Percentiles rank a stretch among this genome's conserved stretches.
These are phyloP conservation scores for Creolimax fragrantissima DNA, from an alignment of 78 protist genomes.

Conservation along the genomic window DNA sequence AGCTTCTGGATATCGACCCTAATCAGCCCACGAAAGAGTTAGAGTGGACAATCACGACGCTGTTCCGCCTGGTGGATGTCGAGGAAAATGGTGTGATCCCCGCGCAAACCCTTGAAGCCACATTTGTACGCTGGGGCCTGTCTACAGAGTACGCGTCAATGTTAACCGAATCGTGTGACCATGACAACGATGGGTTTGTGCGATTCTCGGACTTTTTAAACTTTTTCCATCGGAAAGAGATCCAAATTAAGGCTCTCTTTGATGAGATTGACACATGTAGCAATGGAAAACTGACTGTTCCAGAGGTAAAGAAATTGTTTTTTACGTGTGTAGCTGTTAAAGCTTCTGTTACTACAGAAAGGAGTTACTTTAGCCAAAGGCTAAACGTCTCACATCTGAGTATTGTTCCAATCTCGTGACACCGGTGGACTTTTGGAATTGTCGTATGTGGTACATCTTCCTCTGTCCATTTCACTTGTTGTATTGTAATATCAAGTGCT, in stretches of 20 bases:
- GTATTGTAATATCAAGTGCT: too few relatives aligned
- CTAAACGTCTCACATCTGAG: neutral
- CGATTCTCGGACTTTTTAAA: neutral
- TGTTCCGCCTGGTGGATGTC: neutral
- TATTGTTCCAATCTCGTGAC: neutral
- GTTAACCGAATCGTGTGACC: neutral
- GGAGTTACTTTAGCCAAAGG: neutral
- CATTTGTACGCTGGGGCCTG: neutral
- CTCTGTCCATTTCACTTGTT: too few relatives aligned
- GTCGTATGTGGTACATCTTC: too few relatives aligned
- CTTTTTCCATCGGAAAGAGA: neutral
- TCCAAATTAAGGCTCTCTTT: neutral
- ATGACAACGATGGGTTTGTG: neutral
- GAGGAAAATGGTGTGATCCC: neutral
- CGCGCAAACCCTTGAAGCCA: neutral
- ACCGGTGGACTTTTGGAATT: too few relatives aligned
- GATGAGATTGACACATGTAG: neutral
- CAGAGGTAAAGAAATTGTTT: neutral
- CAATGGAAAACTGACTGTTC: neutral
- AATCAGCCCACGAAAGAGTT: neutral
- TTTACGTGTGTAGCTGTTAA: neutral
- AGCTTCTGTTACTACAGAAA: neutral
- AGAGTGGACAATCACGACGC: neutral
- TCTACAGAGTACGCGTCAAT: neutral
- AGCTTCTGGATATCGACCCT: neutral